Evolutionary conservation across 805 yeast species (phyloP).

Genomic region (Zygoascus flipseniorum): DNA sequence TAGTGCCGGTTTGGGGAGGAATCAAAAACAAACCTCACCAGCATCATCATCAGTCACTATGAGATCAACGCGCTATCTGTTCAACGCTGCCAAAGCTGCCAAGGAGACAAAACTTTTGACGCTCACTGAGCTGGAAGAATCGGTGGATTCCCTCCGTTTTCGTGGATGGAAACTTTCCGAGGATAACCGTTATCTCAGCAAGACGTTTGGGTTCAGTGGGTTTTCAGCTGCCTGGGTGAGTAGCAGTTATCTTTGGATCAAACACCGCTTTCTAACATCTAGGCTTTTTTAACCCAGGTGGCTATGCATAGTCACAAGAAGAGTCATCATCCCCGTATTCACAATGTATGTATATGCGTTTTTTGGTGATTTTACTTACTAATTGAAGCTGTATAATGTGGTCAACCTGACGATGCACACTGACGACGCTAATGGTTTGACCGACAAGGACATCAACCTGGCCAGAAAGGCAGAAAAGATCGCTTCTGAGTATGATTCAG

Average conservation of each 20-base stretch:
- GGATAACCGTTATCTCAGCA: constrained; percentile 5
- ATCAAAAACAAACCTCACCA: not conserved
- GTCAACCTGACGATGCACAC: constrained; percentile 16
- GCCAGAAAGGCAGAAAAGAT: constrained; percentile 13
- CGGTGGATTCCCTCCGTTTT: not conserved
- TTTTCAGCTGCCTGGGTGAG: constrained; percentile 16
- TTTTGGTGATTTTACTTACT: not conserved
- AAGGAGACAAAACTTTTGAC: not conserved
- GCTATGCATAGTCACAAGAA: constrained; percentile 18
- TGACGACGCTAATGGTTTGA: constrained; percentile 12
- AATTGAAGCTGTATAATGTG: constrained; percentile 14
- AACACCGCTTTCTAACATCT: not conserved
- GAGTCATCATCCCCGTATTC: constrained; percentile 18
- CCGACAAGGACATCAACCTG: constrained; percentile 12
- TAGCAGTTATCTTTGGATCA: not conserved
- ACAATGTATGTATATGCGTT: constrained; percentile 11
- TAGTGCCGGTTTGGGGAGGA: too few species aligned
- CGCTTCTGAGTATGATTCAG: not conserved
- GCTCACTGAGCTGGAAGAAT: not conserved
- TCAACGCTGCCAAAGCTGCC: not conserved
- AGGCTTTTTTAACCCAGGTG: constrained; percentile 20
- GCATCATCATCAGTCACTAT: not conserved
- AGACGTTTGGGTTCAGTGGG: constrained; percentile 9
- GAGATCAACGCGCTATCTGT: not conserved
- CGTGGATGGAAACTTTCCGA: constrained; percentile 9